Conservation (phyloP, 495 filamentous ascomycete species). For the Xylona heveae region DNA sequence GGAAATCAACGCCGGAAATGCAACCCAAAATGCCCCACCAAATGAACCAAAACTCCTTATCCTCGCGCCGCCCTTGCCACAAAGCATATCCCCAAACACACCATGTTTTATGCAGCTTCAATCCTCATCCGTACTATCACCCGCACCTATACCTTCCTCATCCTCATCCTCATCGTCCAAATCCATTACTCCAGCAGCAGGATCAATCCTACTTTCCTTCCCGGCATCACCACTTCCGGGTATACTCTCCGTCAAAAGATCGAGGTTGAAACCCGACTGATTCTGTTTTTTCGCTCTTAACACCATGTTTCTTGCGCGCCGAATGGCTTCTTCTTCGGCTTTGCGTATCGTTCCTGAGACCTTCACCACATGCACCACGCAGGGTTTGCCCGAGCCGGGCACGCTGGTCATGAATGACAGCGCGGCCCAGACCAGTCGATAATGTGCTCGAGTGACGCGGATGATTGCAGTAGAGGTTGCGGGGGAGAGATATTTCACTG, state of each 20-base stretch:
- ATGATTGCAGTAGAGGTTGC: slow-evolving; percentile 91
- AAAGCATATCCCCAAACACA: too few species aligned
- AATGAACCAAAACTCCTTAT: too few species aligned
- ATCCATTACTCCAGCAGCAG: slow-evolving; percentile 10
- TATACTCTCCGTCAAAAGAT: slow-evolving; percentile 12
- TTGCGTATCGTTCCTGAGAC: slow-evolving; percentile 91
- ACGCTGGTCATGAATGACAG: slow-evolving; percentile 62
- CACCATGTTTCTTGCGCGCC: slow-evolving; percentile 49
- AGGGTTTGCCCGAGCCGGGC: slow-evolving; percentile 37
- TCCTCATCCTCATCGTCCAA: slow-evolving; percentile 26
- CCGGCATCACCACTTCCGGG: slow-evolving; percentile 13
- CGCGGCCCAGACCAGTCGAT: slow-evolving; percentile 73
- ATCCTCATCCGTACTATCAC: too few species aligned
- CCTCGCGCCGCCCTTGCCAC: too few species aligned
- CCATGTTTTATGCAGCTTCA: too few species aligned
- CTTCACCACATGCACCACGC: slow-evolving; percentile 67
- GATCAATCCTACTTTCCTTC: slow-evolving; percentile 18
- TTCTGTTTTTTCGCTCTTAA: slow-evolving; percentile 28
- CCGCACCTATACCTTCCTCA: neutral
- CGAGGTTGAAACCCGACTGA: neutral
- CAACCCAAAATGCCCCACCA: too few species aligned
- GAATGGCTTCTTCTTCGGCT: slow-evolving; percentile 72
- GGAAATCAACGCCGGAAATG: too few species aligned
- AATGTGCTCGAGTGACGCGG: slow-evolving; percentile 53
- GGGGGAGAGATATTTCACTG: slow-evolving; percentile 81